Evolutionary conservation across 2,329 filamentous ascomycete genomes (phyloP), one percentile per base, ranked within the genome.

Genomic region (Aspergillus tanneri): DNA sequence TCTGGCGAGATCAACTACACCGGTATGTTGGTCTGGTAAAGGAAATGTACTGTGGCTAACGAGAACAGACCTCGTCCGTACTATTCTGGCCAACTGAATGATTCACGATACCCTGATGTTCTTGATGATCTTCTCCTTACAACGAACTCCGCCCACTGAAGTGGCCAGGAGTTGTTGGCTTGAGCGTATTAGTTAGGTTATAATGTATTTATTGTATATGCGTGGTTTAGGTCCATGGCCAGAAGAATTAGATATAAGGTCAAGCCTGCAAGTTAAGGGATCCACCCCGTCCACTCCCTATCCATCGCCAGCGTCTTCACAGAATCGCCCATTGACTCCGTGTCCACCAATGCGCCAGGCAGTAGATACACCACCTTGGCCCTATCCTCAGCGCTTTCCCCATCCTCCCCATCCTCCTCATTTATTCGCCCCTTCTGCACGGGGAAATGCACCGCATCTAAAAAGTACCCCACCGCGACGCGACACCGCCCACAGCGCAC

Each of bases 1-100:
- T 92, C 87, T 47, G 91, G 92, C 61, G 91, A 97, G 81, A 89
- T 99, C 73, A 96, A 97, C 78, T 99, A 99, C 73, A 91, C 87
- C 58, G 90, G 90, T 93, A 78, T 56, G 84, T 70, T 42, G 11
- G 21, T 8, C 9, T 5, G 25, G 25, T 8, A 28, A n/a, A n/a
- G 12, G 8, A 14, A 35, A 43, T 9, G 4, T n/a, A 5, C 14
- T 28, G 8, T 16, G 4, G 32, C 18, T 23, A 42, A 54, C 42
- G 16, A 23, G n/a, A 54, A 50, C 52, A 89, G 88, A 93, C 54
- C 85, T 93, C 51, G 88, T 93, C 65, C 85, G 88, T 65, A 92
- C 88, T 44, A 90, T 93, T 66, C 84, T 93, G 59, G 87, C 88
- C 71, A 92, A 92, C 76, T 93, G 80, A 71, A 69, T 47, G 50